Evolutionary conservation across 805 yeast species (phyloP).

Genomic region (Kodamaea lidongshanica): DNA sequence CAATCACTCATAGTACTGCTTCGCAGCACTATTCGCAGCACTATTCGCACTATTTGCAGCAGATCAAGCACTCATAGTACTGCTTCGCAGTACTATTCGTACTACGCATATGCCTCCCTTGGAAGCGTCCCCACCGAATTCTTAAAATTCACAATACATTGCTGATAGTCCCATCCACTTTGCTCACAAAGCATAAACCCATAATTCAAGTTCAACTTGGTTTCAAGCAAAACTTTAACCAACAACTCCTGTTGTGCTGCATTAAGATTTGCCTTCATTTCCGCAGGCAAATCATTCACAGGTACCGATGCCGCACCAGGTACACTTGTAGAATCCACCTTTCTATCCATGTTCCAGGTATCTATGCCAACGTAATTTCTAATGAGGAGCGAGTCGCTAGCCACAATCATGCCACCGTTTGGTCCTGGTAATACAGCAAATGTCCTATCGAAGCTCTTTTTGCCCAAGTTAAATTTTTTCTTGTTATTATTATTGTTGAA

Average conservation of each 20-base stretch:
- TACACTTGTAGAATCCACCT: constrained; percentile 9
- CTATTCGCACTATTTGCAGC: no score
- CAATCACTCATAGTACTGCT: no score
- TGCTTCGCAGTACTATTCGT: no score
- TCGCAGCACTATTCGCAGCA: no score
- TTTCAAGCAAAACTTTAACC: constrained; percentile 59
- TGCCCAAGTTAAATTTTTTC: constrained; percentile 34
- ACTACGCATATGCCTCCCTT: constrained; percentile 29
- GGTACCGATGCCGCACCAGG: constrained; percentile 1
- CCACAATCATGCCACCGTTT: constrained; percentile 68
- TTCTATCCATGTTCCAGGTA: constrained; percentile 45
- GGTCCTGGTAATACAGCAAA: constrained; percentile 71
- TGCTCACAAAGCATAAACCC: constrained; percentile 81
- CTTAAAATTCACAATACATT: constrained; percentile 64
- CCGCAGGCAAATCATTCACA: constrained; percentile 47
- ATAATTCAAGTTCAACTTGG: constrained; percentile 72
- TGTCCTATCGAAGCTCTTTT: constrained; percentile 80
- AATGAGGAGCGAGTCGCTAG: constrained; percentile 73
- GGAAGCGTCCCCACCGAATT: constrained; percentile 52
- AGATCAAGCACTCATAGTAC: no score
- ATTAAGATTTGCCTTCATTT: constrained; percentile 45
- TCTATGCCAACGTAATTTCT: constrained; percentile 52
- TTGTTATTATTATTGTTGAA: constrained; percentile 19
- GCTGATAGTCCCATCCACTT: constrained; percentile 74
- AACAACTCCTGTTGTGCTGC: constrained; percentile 59